Evolutionary conservation across 768 basidiomycete genomes (phyloP).

Genomic region (Mrakia blollopis): DNA sequence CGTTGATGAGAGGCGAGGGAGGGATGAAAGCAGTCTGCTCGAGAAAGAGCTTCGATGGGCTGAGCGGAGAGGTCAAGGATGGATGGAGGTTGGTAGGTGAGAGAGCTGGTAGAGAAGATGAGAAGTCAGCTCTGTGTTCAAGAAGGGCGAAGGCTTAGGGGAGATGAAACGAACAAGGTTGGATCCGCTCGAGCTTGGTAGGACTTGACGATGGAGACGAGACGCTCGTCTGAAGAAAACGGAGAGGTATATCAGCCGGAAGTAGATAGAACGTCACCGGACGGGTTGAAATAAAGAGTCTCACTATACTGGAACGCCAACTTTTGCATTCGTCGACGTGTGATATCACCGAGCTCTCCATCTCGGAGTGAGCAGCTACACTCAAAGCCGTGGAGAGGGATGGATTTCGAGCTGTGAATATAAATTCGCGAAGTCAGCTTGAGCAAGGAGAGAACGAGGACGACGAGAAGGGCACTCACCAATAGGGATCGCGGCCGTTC

Average conservation of each 20-base stretch:
- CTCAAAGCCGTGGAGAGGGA: slow-evolving; percentile 17
- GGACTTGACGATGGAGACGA: slow-evolving; percentile 14
- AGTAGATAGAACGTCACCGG: neutral
- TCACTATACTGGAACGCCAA: slow-evolving; percentile 18
- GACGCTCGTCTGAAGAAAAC: slow-evolving; percentile 4
- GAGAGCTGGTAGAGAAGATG: neutral
- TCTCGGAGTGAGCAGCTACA: slow-evolving; percentile 23
- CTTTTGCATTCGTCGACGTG: slow-evolving; percentile 15
- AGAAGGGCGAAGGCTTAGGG: neutral
- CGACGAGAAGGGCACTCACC: neutral
- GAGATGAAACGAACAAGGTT: slow-evolving; percentile 9
- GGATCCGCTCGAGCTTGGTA: slow-evolving; percentile 13
- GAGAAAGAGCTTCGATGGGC: slow-evolving; percentile 20
- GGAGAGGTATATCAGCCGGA: no score
- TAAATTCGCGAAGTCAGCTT: neutral
- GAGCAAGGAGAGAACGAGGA: no score
- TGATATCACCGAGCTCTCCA: slow-evolving; percentile 23
- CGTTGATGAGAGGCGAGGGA: slow-evolving; percentile 19
- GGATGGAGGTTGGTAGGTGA: slow-evolving; percentile 21
- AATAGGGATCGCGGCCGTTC: slow-evolving; percentile 23
- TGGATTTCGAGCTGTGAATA: neutral
- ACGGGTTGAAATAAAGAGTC: neutral
- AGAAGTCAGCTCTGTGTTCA: neutral
- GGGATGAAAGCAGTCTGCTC: slow-evolving; percentile 29
- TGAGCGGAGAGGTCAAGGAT: slow-evolving; percentile 7